Evolutionary conservation across 768 basidiomycete genomes (phyloP), one percentile per base, ranked within the genome.

Genomic region (Naganishia onofrii): DNA sequence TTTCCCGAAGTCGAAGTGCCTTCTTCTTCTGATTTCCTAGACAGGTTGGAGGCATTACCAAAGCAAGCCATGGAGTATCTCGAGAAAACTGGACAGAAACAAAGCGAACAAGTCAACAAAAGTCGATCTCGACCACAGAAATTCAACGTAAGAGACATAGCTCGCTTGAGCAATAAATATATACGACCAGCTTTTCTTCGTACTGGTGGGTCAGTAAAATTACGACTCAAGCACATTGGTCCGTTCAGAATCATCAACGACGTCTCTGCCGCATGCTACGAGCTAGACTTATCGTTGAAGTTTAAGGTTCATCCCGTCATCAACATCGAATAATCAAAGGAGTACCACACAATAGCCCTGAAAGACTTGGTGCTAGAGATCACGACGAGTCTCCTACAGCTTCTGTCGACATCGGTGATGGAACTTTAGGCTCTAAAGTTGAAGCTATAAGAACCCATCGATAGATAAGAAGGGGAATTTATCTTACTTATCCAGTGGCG

Each of bases 261-360:
- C 5, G 3, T 53, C 5, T 53, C n/a, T 4, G 6, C 52, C 9
- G 3, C 17, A 23, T 3, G 15, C 9, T 53, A 53, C 52, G 52
- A 53, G 52, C 52, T 53, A 23, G 52, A 53, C 48, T 32, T 66
- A 7, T 7, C 44, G 9, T 46, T 15, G 9, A 66, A 44, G 26
- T 46, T 66, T 26, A 52, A 52, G 48, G 48, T 66, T 29, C 48
- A 66, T n/a, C 65, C 65, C 8, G 65, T 52, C 48, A 66, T 66
- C 29, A 66, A 66, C 65, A 31, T 52, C 13, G 65, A 52, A 34
- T 66, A 66, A n/a, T 26, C 52, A 21, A 66, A 66, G 48, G 44
- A 44, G 12, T 66, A 66, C 29, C 55, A 56, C 55, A 56, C 55
- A 56, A 19, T 29, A 32, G 28, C 32, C 55, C 55, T 10, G 55